Percentiles rank a stretch among this genome's conserved stretches.
Conservation (phyloP, 192 early-diverging fungal genomes). For the Coemansia sp. region DNA sequence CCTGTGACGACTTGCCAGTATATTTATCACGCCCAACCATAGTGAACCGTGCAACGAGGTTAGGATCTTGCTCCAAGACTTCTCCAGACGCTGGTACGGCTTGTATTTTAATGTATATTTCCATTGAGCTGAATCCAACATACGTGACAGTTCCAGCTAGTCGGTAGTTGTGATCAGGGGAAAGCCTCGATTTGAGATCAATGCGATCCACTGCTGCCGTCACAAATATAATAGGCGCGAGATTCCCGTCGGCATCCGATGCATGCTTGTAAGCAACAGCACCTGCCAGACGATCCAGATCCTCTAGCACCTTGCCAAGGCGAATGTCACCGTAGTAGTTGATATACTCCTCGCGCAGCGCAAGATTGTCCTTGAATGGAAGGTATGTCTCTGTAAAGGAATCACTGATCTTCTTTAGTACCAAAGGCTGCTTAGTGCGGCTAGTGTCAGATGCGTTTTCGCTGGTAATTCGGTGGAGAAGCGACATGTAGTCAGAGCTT, state of each 20-base stretch:
- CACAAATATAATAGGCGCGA: conserved; percentile 70
- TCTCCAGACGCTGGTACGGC: conserved; percentile 43
- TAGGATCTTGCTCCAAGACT: conserved; percentile 48
- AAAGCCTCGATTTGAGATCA: conserved; percentile 66
- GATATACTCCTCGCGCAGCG: conserved; percentile 77
- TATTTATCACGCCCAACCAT: conserved; percentile 81
- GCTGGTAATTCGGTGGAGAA: conserved; percentile 45
- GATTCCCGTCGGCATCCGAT: conserved; percentile 54
- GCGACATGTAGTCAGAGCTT: conserved; percentile 48
- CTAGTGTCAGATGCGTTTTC: conserved; percentile 30
- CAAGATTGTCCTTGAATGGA: conserved; percentile 72
- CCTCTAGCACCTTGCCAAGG: conserved; percentile 83
- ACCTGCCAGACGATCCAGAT: conserved; percentile 82
- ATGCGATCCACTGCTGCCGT: conserved; percentile 88
- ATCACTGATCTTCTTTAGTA: conserved; percentile 63
- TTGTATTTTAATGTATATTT: conserved; percentile 73
- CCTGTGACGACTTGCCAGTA: conserved; percentile 65
- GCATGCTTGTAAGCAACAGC: conserved; percentile 78
- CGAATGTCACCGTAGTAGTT: conserved; percentile 71
- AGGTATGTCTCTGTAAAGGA: conserved; percentile 77
- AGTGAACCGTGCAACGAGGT: conserved; percentile 79
- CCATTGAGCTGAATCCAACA: conserved; percentile 87
- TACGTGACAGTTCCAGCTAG: conserved; percentile 81
- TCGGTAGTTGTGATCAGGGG: conserved; percentile 67
- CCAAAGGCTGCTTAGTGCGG: conserved; percentile 46